Conservation (phyloP, 2,329 filamentous ascomycete genomes). For the Lomentospora prolificans region DNA sequence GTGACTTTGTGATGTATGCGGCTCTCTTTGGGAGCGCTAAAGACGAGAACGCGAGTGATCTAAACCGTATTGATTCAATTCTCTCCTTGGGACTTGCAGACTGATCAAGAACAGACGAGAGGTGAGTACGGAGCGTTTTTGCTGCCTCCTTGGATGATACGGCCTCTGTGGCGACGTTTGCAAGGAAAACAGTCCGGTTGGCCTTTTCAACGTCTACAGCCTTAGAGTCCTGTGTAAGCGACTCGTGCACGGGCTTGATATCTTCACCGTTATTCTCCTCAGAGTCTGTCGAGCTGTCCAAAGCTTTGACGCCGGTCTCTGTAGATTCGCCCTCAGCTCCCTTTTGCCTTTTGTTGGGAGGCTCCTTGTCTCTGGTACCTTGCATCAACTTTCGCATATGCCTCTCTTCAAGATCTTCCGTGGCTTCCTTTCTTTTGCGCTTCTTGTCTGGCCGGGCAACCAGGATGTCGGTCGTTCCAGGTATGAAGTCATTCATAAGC, state of each 20-base stretch:
- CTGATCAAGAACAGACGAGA: conserved; percentile 61
- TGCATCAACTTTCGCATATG: conserved; percentile 59
- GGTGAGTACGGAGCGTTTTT: conserved; percentile 66
- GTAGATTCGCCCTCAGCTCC: conserved; percentile 28
- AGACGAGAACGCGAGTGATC: conserved; percentile 77
- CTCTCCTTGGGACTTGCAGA: conserved; percentile 51
- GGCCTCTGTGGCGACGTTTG: conserved; percentile 76
- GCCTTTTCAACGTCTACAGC: conserved; percentile 69
- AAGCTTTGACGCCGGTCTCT: conserved; percentile 36
- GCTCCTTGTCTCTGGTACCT: conserved; percentile 44
- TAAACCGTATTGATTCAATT: conserved; percentile 86
- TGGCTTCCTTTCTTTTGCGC: conserved; percentile 56
- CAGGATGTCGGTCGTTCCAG: conserved; percentile 24
- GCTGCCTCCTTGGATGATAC: conserved; percentile 75
- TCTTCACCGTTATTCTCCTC: conserved; percentile 26
- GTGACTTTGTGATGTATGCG: conserved; percentile 81
- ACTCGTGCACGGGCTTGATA: conserved; percentile 44
- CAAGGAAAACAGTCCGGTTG: conserved; percentile 80
- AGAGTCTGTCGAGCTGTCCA: conserved; percentile 22
- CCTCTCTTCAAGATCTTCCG: conserved; percentile 59
- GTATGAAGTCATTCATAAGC: conserved; percentile 25
- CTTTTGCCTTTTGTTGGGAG: conserved; percentile 45
- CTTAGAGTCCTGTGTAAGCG: conserved; percentile 41
- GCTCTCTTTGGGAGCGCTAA: conserved; percentile 78
- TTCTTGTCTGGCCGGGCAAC: conserved; percentile 42